Percentiles rank a stretch among this genome's conserved stretches.
Conservation (phyloP, 2,329 filamentous ascomycete species). For the Rhinocladiella mackenziei region DNA sequence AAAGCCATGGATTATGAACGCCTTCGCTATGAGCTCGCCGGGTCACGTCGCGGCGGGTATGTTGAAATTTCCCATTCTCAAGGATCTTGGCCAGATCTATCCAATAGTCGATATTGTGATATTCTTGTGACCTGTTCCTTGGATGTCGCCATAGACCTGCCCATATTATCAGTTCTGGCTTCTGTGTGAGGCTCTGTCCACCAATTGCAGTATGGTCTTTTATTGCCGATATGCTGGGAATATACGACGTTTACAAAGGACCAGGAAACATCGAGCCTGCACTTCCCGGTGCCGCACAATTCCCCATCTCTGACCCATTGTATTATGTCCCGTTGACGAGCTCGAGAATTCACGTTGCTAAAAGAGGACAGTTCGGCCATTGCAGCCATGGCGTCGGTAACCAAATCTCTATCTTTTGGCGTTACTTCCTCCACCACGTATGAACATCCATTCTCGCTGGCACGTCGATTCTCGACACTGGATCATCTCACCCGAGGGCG, state of each 20-base stretch:
- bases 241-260: slow-evolving; percentile 4
- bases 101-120: neutral
- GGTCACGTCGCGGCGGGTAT: slow-evolving; percentile 5
- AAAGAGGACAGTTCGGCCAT: slow-evolving; percentile 37
- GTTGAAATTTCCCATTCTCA: neutral
- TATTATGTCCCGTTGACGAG: neutral
- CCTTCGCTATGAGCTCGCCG: slow-evolving; percentile 5
- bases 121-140: neutral
- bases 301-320: slow-evolving; percentile 5
- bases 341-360: too few species aligned
- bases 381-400: slow-evolving; percentile 64
- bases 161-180: neutral
- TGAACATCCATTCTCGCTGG: slow-evolving; percentile 64
- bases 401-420: slow-evolving; percentile 62
- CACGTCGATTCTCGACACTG: slow-evolving; percentile 59
- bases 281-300: slow-evolving; percentile 1
- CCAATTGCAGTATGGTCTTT: slow-evolving; percentile 3
- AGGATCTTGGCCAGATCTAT: neutral
- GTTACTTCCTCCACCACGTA: slow-evolving; percentile 66
- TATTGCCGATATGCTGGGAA: slow-evolving; percentile 5
- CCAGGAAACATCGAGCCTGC: slow-evolving; percentile 1
- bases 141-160: neutral
- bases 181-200: slow-evolving; percentile 2
- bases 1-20: slow-evolving; percentile 8
- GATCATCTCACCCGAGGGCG: slow-evolving; percentile 65